Base-by-base conservation (phyloP, 2,329 filamentous ascomycete genomes). In the Penicillium sp. region DNA sequence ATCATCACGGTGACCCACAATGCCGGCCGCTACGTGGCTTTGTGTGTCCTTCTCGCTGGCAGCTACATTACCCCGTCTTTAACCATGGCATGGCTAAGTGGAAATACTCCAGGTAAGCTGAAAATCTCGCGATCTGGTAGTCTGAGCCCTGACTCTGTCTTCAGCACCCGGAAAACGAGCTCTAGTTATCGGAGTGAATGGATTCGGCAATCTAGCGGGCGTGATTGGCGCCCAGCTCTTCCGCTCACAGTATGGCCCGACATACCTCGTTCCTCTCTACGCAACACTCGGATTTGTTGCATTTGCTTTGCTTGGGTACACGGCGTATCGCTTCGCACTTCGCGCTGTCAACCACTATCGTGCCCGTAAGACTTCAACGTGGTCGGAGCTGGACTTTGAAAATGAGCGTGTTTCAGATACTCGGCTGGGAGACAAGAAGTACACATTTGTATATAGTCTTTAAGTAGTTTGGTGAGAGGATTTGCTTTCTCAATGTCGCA, bases 391-490 rank as follows among this genome's bases (percentile, higher is more conserved):
- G 27, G 53, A 46, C 16, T 50, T 55, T 35, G 40, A 55, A 24
- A 24, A 47, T 37, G 53, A 55, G 53, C 39, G 53, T 14, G 16
- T 35, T 14, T 35, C 50, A 19, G 43, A 55, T 10, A 24, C 16
- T 14, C 40, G 53, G 24, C 43, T 55, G 41, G 53, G 53, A 3
- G 53, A 55, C 41, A 55, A 49, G 43, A 55, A 55, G 22, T 55
- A 55, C 19, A 55, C 53, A 13, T 55, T 55, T 36, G 41, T 55
- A n/a, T 55, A 55, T 36, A 39, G 43, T 49, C 41, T 55, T 2
- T 55, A 19, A 47, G 43, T 47, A 11, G 31, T 31, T 31, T 31
- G 31, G 9, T 31, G 31, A 10, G 31, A 9, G 6, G 6, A 31
- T 31, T 9, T 3, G 9, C 31, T 31, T 10, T 31, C 3, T 27